Evolutionary conservation across 306 rosid genomes (phyloP).

Genomic region (Parietaria judaica): DNA sequence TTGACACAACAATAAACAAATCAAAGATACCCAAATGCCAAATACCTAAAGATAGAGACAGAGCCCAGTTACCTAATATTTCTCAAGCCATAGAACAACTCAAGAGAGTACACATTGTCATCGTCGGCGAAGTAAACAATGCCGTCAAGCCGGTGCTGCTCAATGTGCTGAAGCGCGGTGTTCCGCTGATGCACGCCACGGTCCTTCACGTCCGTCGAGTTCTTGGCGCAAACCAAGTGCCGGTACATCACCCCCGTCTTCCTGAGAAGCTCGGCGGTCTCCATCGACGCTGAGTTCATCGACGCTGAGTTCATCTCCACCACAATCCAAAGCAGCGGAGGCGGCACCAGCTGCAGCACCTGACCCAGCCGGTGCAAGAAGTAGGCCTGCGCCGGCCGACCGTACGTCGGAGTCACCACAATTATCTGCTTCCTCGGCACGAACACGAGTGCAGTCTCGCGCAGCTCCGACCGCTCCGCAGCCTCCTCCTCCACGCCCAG

Average conservation of each 20-base stretch:
- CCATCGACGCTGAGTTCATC: conserved; percentile 89
- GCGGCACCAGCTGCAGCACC: conserved; percentile 63
- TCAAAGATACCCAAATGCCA: background rate
- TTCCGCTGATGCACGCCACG: conserved; percentile 96
- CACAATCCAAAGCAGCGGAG: conserved; percentile 85
- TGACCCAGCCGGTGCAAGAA: conserved; percentile 73
- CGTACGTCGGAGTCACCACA: conserved; percentile 81
- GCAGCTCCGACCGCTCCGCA: background rate
- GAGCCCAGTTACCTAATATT: conserved; percentile 45
- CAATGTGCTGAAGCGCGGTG: conserved; percentile 89
- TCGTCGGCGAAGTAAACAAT: conserved; percentile 94
- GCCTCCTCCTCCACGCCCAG: conserved; percentile 4
- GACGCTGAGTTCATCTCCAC: conserved; percentile 68
- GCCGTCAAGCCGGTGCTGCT: conserved; percentile 73
- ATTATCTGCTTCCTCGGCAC: conserved; percentile 74
- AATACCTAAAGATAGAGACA: conserved; percentile 1
- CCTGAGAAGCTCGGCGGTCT: conserved; percentile 87
- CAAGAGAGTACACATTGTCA: conserved; percentile 75
- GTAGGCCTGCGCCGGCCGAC: conserved; percentile 60
- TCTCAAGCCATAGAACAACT: conserved; percentile 70
- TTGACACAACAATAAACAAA: background rate
- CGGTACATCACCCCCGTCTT: conserved; percentile 88
- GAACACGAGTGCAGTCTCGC: conserved; percentile 3
- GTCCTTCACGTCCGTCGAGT: conserved; percentile 58
- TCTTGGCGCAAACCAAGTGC: conserved; percentile 71